These are phyloP conservation scores for Kalaharituber pfeilii DNA, from an alignment of 2,329 filamentous ascomycete species.

Conservation along the genomic window DNA sequence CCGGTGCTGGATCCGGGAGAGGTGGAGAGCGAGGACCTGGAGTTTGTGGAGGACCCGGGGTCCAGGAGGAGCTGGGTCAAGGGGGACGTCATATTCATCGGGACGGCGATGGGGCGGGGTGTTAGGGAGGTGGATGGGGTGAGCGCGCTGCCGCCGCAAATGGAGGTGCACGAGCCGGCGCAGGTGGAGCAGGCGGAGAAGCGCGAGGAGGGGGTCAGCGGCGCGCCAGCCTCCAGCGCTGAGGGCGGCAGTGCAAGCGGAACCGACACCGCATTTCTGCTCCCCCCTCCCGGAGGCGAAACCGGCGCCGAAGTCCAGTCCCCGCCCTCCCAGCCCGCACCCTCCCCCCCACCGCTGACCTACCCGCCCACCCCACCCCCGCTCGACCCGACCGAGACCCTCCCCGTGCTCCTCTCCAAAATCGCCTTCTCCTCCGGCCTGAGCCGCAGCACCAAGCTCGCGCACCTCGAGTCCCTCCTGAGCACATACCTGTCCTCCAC, in stretches of 20 bases:
- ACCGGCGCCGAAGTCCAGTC: not conserved
- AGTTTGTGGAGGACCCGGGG: constrained; percentile 59
- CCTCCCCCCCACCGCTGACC: not conserved
- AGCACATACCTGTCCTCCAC: constrained; percentile 58
- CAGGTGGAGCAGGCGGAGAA: constrained; percentile 2
- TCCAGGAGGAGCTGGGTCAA: constrained; percentile 61
- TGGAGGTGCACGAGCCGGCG: too few relatives aligned
- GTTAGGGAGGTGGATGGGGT: not conserved
- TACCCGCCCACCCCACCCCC: constrained; percentile 30
- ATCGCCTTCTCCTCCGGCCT: constrained; percentile 77
- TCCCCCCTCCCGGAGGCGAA: too few relatives aligned
- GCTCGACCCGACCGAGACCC: constrained; percentile 84
- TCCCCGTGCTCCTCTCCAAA: constrained; percentile 88
- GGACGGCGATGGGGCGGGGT: constrained; percentile 37
- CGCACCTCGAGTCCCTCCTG: constrained; percentile 67
- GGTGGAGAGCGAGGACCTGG: constrained; percentile 75
- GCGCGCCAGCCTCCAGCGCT: not conserved
- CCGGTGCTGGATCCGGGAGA: constrained; percentile 43
- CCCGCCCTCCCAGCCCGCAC: not conserved
- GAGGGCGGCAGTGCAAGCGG: not conserved
- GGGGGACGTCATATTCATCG: constrained; percentile 76
- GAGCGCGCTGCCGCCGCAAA: not conserved
- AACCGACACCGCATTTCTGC: not conserved
- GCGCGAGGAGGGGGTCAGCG: not conserved
- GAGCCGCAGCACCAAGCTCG: constrained; percentile 67